phyloP scores from a whole-genome alignment of 2,329 filamentous ascomycete genomes.

The Chlorencoelia australis region DNA sequence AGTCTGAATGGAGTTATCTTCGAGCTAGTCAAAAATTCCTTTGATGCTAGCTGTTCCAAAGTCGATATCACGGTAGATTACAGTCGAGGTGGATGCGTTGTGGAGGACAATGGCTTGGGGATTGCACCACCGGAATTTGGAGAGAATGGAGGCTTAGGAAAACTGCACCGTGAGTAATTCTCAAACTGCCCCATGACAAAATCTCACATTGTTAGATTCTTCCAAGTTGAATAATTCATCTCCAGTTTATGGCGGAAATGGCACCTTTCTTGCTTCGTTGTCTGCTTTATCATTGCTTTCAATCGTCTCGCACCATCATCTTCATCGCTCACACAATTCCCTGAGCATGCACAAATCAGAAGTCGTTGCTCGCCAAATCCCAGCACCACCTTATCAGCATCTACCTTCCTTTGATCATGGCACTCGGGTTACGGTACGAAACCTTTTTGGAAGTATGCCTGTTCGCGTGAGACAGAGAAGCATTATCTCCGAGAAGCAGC shows the following conservation, averaged over 20 bases:
- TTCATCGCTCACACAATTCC: constrained; percentile 50
- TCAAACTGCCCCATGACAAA: constrained; percentile 7
- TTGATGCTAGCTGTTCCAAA: constrained; percentile 66
- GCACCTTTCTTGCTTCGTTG: constrained; percentile 69
- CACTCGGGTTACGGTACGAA: constrained; percentile 63
- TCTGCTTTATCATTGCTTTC: constrained; percentile 66
- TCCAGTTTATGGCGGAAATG: constrained; percentile 53
- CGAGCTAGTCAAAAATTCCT: constrained; percentile 69
- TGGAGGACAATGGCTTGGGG: constrained; percentile 79
- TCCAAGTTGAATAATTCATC: constrained; percentile 52
- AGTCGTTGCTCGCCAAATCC: constrained; percentile 51
- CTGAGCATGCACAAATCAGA: constrained; percentile 62
- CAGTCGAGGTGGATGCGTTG: constrained; percentile 59
- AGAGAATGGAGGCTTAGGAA: constrained; percentile 60
- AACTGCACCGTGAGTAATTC: constrained; percentile 53
- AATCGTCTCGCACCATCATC: constrained; percentile 60
- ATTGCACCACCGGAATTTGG: constrained; percentile 65
- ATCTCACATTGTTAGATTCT: constrained; percentile 49
- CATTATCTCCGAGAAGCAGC: constrained; percentile 38
- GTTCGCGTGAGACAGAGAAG: constrained; percentile 78
- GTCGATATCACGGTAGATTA: constrained; percentile 68
- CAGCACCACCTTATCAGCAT: constrained; percentile 48
- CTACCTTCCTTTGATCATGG: constrained; percentile 52
- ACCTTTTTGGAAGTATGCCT: constrained; percentile 84
- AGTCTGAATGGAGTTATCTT: constrained; percentile 61